Evolutionary conservation across 306 rosid genomes (phyloP), one percentile per base, ranked within the genome.

Genomic region (Leucaena leucocephala): DNA sequence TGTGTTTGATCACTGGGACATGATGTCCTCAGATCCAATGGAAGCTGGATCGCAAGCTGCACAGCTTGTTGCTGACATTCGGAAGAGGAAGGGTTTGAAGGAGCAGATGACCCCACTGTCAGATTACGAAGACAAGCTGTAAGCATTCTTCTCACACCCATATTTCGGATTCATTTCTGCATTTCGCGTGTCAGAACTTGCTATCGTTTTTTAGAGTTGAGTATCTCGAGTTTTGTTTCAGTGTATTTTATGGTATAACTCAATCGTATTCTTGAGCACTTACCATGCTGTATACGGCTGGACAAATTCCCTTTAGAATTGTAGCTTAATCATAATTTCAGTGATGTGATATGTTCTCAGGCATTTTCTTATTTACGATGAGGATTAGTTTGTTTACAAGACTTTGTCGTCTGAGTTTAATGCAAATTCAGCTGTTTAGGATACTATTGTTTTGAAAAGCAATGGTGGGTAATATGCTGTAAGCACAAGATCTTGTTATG

Each of bases 71-170:
- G 2, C 87, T 0, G 94, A 95, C 52, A 90, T 93, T 80, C 91
- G 98, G 1, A 95, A 88, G 91, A 95, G 98, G 89, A 95, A 93
- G 89, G 98, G 99, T 0, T 88, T 95, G 93, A 93, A 93, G 95
- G 93, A 88, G 76, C 93, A 91, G 80, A 89, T 89, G 90, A 93
- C 94, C 9, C 97, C 98, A 3, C 94, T 93, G 1, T 87, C 98
- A 0, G 97, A 93, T 46, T 91, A 16, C 8, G 96, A 90, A 80
- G 97, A 93, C 86, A 90, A 89, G 90, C 90, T 93, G 19, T 93
- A 77, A 86, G 66, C 5, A 3, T 63, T 75, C 52, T 5, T 10
- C 10, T 54, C n/a, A n/a, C n/a, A n/a, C n/a, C n/a, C n/a, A n/a
- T 14, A 58, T 58, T 58, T 36, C 5, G 15, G 10, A 21, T 55